Percentiles rank a stretch among this genome's conserved stretches.
Evolutionary conservation across 2,329 filamentous ascomycete species (phyloP).

Genomic region (Chrysoporthe cubensis): DNA sequence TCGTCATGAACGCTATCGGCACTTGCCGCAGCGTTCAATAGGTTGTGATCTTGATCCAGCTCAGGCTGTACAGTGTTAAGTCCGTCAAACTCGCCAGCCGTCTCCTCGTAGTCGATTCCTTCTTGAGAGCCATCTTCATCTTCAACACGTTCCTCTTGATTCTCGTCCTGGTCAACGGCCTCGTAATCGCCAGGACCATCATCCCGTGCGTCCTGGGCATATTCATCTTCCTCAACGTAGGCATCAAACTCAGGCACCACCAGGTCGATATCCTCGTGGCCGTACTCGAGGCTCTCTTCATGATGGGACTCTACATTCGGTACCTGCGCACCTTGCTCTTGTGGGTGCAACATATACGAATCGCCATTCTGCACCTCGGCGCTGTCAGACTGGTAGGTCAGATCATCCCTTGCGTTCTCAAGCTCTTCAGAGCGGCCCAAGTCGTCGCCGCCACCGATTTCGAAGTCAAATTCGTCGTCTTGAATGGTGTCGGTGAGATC

Average conservation of each 20-base stretch:
- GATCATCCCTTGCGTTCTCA: constrained; percentile 11
- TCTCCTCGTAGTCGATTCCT: constrained; percentile 43
- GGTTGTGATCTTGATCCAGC: constrained; percentile 18
- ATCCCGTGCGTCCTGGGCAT: background rate
- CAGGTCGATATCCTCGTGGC: constrained; percentile 19
- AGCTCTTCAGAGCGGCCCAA: constrained; percentile 20
- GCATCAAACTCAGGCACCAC: constrained; percentile 31
- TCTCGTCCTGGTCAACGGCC: constrained; percentile 14
- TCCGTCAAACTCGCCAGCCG: constrained; percentile 10
- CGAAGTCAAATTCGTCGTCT: constrained; percentile 40
- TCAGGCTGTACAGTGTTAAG: constrained; percentile 27
- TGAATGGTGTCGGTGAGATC: constrained; percentile 26
- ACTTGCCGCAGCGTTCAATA: constrained; percentile 9
- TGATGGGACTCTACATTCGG: constrained; percentile 1
- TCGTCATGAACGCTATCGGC: constrained; percentile 12
- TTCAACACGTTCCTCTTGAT: constrained; percentile 23
- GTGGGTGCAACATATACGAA: background rate
- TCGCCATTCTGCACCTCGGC: background rate
- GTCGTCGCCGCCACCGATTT: constrained; percentile 35
- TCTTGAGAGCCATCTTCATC: constrained; percentile 34
- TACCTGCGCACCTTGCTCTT: constrained; percentile 8
- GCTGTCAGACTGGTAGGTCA: background rate
- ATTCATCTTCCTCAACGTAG: background rate
- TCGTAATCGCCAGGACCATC: constrained; percentile 5
- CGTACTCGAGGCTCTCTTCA: background rate